Evolutionary conservation across 2,329 filamentous ascomycete species (phyloP).

Genomic region (Nothopassalora personata): DNA sequence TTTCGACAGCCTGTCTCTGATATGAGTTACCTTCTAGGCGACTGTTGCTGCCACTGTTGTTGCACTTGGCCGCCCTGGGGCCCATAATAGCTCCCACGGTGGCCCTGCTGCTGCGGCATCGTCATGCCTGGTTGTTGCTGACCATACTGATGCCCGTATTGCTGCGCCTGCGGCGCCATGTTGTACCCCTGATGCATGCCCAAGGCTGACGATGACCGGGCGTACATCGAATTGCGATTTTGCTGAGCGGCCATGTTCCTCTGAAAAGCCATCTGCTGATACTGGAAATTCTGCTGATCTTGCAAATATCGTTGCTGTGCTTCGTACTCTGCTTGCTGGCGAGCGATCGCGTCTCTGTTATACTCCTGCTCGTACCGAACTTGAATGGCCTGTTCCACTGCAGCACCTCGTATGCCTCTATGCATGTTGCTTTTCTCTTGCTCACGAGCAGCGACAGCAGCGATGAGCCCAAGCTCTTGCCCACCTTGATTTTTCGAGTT

Average conservation of each 20-base stretch:
- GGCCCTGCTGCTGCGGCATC: background rate
- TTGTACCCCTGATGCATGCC: constrained; percentile 4
- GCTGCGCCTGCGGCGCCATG: constrained; percentile 7
- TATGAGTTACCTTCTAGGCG: background rate
- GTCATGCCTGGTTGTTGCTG: background rate
- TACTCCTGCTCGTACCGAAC: constrained; percentile 48
- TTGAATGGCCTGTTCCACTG: constrained; percentile 65
- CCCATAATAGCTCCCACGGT: background rate
- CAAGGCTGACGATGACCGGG: constrained; percentile 1
- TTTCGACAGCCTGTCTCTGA: background rate
- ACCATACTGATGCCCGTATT: background rate
- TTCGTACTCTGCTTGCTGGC: constrained; percentile 35
- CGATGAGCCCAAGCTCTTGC: constrained; percentile 57
- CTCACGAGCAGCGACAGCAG: constrained; percentile 73
- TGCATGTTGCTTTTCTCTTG: constrained; percentile 68
- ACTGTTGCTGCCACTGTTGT: background rate
- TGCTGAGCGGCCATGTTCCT: constrained; percentile 13
- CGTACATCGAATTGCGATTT: constrained; percentile 8
- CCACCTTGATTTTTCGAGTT: constrained; percentile 37
- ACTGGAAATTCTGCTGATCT: constrained; percentile 7
- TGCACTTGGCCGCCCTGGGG: background rate
- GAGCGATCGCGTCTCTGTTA: constrained; percentile 34
- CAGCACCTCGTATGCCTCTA: constrained; percentile 59
- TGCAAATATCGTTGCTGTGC: constrained; percentile 31
- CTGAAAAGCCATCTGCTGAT: constrained; percentile 25